A percentile compares a stretch with the other conserved stretches of the same genome.
phyloP scores from a whole-genome alignment of 1,139 yeast genomes.

The Saccharomyces hybrid region DNA sequence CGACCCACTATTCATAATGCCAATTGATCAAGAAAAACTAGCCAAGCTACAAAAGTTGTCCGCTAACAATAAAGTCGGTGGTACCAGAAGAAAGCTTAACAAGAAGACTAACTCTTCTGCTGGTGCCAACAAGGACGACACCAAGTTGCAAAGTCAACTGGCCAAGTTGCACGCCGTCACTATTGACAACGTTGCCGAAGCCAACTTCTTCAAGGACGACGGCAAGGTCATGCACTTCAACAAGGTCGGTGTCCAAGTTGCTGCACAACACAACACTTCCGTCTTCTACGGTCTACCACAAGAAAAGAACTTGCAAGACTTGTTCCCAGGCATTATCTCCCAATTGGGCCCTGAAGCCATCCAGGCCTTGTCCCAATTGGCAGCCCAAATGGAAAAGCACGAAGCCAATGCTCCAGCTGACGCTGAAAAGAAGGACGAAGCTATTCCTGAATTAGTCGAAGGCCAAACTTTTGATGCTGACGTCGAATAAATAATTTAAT shows the following conservation, averaged over 20 bases:
- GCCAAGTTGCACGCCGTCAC: conserved; percentile 86
- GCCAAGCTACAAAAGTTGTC: conserved; percentile 73
- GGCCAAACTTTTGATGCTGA: conserved; percentile 87
- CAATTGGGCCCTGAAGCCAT: conserved; percentile 96
- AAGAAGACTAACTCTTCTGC: conserved; percentile 40
- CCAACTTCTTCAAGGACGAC: conserved; percentile 94
- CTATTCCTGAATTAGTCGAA: conserved; percentile 90
- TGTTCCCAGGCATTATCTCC: conserved; percentile 90
- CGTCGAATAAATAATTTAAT: conserved; percentile 46
- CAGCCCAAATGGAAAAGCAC: conserved; percentile 71
- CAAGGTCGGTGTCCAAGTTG: conserved; percentile 91
- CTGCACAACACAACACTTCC: conserved; percentile 84
- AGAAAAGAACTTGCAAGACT: conserved; percentile 86
- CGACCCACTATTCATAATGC: conserved; percentile 40
- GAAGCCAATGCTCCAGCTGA: conserved; percentile 36
- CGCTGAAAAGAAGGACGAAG: conserved; percentile 42
- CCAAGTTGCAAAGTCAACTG: conserved; percentile 84
- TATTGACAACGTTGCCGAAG: conserved; percentile 87
- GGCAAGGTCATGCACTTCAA: conserved; percentile 94
- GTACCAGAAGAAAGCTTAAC: conserved; percentile 75
- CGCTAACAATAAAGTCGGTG: conserved; percentile 73
- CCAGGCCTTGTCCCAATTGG: conserved; percentile 81
- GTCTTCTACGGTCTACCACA: conserved; percentile 94
- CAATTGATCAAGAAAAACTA: conserved; percentile 80
- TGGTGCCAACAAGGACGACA: conserved; percentile 57